Base-by-base conservation (phyloP, 345 rosid genomes). In the Pistacia atlantica region DNA sequence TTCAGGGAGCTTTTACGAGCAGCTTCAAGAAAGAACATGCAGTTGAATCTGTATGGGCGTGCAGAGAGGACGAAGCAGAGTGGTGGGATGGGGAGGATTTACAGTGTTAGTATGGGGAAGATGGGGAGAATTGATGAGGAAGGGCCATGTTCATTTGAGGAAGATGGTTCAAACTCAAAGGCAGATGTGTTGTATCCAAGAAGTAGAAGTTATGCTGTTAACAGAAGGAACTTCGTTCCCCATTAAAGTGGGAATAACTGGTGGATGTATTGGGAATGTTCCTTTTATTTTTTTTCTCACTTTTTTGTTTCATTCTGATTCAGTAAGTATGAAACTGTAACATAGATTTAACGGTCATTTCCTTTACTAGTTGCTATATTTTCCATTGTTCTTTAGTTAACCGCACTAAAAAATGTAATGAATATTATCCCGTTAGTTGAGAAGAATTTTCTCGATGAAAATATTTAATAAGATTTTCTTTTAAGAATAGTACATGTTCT, bases 81-180 rank as follows among this genome's bases (percentile, higher is more conserved):
- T 11, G 48, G 14, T 37, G 75, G 71, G 8, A 49, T 60, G 81
- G 57, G 31, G 18, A 83, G 87, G 83, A 84, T 86, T 60, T 85
- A 83, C 20, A 85, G 86, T 67, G 87, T 89, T 25, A 86, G 84
- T 59, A 10, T 89, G 1, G 92, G 92, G 61, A 83, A 73, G 81
- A 82, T 89, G n/a, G 88, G 90, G 45, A 80, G 80, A 66, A 85
- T 85, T 68, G 87, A 89, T 5, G 89, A 86, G 73, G 83, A 83
- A 42, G 70, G 46, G 73, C 72, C 89, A 67, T 85, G 88, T 76
- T 73, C 74, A 5, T 87, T 87, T 28, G 81, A 78, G 78, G 89
- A 82, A 22, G 78, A 69, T 45, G 69, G 16, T 56, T 14, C 13
- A 25, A 25, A 25, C 25, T 25, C 25, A 5, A 69, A 38, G 56